Evolutionary conservation across 257 asterid genomes (phyloP), one percentile per base, ranked within the genome.

Genomic region (Paulownia fortunei): DNA sequence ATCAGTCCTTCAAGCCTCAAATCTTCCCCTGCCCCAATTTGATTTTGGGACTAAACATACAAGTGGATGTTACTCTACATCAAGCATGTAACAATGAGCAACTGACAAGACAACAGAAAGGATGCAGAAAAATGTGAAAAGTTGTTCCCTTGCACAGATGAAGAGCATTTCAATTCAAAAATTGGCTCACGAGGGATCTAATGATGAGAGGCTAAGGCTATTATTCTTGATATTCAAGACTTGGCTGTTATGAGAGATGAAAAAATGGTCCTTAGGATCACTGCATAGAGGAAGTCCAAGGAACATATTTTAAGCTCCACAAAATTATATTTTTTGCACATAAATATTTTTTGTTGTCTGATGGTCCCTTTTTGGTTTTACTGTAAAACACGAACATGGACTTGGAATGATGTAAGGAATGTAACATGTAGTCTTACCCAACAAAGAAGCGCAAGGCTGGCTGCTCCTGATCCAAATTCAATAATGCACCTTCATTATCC

Each of bases 391-490:
- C 32, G 19, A 36, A 54, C 30, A 24, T 64, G 34, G 67, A 52
- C 7, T 49, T 15, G 36, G 51, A 46, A 70, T 42, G 30, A 23
- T 42, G 72, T 34, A 49, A 18, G 10, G 24, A 71, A 54, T 60
- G 44, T 12, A 61, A 66, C 51, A 39, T 16, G 67, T 42, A 70
- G 82, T 59, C 88, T 87, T 91, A 96, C 99, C 99, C 99, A 21
- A 96, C 97, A 84, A 93, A 93, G 88, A 96, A 96, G 78, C 98
- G 99, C 78, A 96, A 86, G 81, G 99, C 99, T 54, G 99, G 99
- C 88, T 96, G 99, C 88, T 96, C 99, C 81, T 90, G 98, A 83
- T 96, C 99, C 92, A 96, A 90, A 84, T 96, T 96, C 88, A 96
- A 82, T 56, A 96, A 79, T 34, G 99, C 94, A 62, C 99, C 99